phyloP scores from a whole-genome alignment of 805 yeast species.

The Candida sithepensis region DNA sequence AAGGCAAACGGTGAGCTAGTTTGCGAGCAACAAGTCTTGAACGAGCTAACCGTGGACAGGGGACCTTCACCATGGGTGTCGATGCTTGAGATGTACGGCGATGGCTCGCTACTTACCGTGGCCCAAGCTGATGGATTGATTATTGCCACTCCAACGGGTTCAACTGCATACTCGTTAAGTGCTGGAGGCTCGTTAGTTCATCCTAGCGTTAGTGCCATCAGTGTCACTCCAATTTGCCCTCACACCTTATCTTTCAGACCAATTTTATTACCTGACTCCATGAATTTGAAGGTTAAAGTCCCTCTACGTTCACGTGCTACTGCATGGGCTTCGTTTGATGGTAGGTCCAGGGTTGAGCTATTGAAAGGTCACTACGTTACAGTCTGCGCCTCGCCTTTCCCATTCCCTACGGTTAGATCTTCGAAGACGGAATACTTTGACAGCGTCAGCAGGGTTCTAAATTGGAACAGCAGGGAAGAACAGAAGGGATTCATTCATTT shows the following conservation, averaged over 20 bases:
- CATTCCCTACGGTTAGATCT: constrained; percentile 88
- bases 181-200: constrained; percentile 96
- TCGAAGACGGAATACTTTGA: constrained; percentile 77
- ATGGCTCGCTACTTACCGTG: constrained; percentile 76
- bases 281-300: constrained; percentile 76
- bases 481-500: constrained; percentile 76
- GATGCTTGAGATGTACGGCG: constrained; percentile 84
- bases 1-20: constrained; percentile 50
- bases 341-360: constrained; percentile 80
- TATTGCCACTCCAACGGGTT: constrained; percentile 92
- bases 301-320: constrained; percentile 78
- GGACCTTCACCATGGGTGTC: constrained; percentile 94
- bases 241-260: constrained; percentile 94
- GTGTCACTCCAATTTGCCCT: constrained; percentile 95
- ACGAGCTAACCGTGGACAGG: constrained; percentile 86
- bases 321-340: constrained; percentile 97
- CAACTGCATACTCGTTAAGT: constrained; percentile 91
- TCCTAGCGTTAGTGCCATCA: constrained; percentile 88
- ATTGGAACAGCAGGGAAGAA: constrained; percentile 90
- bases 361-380: constrained; percentile 81
- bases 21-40: constrained; percentile 73
- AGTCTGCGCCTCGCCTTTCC: constrained; percentile 80
- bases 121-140: constrained; percentile 95
- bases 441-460: constrained; percentile 77
- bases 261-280: constrained; percentile 87